phyloP scores from a whole-genome alignment of 176 grass and related monocot genomes.

The Musa schizocarpa region DNA sequence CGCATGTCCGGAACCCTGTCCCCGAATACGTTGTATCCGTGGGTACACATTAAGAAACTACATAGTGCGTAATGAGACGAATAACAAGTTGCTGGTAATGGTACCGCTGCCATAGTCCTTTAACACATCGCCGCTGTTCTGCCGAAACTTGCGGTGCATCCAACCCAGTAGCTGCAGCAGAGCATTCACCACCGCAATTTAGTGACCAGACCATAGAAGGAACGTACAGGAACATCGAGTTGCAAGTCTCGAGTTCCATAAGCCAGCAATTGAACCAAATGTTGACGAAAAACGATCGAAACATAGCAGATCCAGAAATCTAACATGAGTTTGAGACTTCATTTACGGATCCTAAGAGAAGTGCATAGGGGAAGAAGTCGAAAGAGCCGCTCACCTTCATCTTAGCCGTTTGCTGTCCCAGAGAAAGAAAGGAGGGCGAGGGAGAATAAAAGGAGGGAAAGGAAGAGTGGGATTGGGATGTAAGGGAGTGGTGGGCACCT shows the following conservation, averaged over 20 bases:
- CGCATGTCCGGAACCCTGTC: background rate
- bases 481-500: conserved; percentile 7
- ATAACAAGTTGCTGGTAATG: background rate
- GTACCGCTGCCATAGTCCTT: conserved; percentile 64
- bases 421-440: conserved; percentile 11
- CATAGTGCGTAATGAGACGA: background rate
- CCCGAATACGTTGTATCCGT: background rate
- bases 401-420: conserved; percentile 21
- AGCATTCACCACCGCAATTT: no score
- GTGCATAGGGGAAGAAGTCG: no score
- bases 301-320: no score
- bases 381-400: conserved; percentile 57
- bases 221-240: no score
- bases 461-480: conserved; percentile 16
- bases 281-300: no score
- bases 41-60: background rate
- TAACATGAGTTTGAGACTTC: no score
- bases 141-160: conserved; percentile 89
- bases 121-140: conserved; percentile 59
- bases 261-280: no score
- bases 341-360: no score
- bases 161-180: conserved; percentile 66
- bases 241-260: no score
- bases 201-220: no score
- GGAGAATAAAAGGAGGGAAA: conserved; percentile 14